Base-by-base conservation (phyloP, 257 asterid genomes). In the Fraxinus anomala region DNA sequence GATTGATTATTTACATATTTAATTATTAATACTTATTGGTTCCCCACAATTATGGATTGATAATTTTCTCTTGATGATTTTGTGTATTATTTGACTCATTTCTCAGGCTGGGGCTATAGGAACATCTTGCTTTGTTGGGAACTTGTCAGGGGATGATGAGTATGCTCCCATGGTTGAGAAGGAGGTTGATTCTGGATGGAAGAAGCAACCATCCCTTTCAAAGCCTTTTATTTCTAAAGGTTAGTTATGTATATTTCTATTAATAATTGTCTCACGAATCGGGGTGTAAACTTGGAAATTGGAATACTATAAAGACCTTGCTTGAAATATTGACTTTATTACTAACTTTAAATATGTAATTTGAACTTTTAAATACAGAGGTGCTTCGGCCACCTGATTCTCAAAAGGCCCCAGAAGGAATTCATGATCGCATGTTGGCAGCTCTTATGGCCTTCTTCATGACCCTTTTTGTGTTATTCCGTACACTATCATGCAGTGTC, bases 81-180 rank as follows among this genome's bases (percentile, higher is more conserved):
- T 66, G 23, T 13, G 39, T 19, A 56, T 73, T 70, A 68, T 59
- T 75, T 68, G 34, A 59, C 67, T 84, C 33, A 39, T 73, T 77
- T 82, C 61, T 81, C 93, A 96, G 98, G 94, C 93, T 37, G 93
- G 91, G 91, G 89, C 88, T 73, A 84, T 86, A 73, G 97, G 97
- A 84, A 77, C 87, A 61, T 81, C 91, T 83, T 85, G 89, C 80
- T 85, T 84, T 76, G 74, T 79, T 30, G 84, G 85, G 73, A 87
- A 81, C 77, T 87, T 87, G 80, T 81, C 91, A 33, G 97, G 96
- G 65, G 92, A 93, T 81, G 99, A 96, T 42, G 99, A 96, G 80
- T 96, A 91, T 85, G 97, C 93, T 76, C 99, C 99, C 33, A 93
- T 96, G 99, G 99, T 96, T 31, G 99, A 96, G 87, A 96, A 96